Conservation (phyloP, 257 asterid genomes). For the Pogostemon cablin region DNA sequence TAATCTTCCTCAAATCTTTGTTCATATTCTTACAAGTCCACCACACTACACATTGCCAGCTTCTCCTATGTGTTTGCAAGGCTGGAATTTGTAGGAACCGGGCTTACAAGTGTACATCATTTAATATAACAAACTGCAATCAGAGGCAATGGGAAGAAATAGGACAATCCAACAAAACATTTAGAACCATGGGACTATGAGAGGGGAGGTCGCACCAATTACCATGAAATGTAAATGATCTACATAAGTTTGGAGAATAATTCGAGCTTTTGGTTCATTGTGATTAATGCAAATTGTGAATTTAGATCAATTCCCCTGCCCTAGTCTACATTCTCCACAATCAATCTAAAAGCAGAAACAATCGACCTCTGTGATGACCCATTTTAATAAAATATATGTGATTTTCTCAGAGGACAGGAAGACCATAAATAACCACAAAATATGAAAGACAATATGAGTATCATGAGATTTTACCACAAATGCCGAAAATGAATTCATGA, state of each 20-base stretch:
- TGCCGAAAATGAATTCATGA: neutral
- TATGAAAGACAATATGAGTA: neutral
- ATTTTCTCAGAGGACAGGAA: no score
- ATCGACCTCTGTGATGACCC: neutral
- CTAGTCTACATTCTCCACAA: slow-evolving; percentile 10
- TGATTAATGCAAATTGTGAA: neutral
- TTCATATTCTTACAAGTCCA: neutral
- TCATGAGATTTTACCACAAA: neutral
- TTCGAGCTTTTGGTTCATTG: neutral
- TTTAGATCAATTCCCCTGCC: slow-evolving; percentile 2
- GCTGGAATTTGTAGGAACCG: slow-evolving; percentile 5
- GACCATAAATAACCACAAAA: neutral
- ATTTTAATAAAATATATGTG: no score
- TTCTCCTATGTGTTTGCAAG: neutral
- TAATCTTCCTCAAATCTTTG: neutral
- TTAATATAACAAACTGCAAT: slow-evolving; percentile 23
- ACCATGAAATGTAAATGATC: slow-evolving; percentile 12
- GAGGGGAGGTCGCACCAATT: neutral
- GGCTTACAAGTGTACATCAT: neutral
- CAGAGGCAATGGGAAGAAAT: neutral
- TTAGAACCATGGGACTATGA: neutral
- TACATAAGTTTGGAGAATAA: neutral
- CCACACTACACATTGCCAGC: neutral
- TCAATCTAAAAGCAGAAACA: neutral
- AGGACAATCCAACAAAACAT: neutral